These are phyloP conservation scores for Pterocarpus macrocarpus DNA, from an alignment of 306 rosid species.

Conservation along the genomic window DNA sequence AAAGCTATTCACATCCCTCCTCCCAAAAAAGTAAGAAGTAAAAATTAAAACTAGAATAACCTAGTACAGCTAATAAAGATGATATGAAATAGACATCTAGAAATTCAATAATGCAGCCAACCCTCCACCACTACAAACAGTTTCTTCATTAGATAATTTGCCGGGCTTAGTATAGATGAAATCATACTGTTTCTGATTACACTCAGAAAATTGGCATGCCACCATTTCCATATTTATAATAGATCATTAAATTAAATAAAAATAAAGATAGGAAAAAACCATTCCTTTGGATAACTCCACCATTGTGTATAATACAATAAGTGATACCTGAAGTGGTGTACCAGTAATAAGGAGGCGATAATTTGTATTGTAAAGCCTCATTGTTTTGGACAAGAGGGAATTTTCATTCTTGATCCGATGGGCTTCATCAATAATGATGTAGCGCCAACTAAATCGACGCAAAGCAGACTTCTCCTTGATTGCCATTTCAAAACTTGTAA, in stretches of 20 bases:
- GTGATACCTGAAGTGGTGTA: constrained; percentile 92
- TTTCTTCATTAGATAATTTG: constrained; percentile 18
- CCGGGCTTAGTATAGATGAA: not conserved
- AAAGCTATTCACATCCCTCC: constrained; percentile 16
- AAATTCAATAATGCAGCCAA: constrained; percentile 29
- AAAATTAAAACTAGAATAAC: constrained; percentile 1
- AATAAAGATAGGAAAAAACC: not conserved
- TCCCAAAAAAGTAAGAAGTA: constrained; percentile 5
- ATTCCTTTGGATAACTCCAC: not conserved
- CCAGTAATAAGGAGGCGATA: constrained; percentile 98
- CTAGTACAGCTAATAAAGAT: constrained; percentile 20
- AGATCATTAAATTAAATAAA: constrained; percentile 15
- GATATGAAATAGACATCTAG: not conserved
- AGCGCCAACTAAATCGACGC: constrained; percentile 99
- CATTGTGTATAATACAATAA: constrained; percentile 28
- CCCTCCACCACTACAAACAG: constrained; percentile 24
- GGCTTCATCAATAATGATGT: constrained; percentile 98
- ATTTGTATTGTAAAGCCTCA: constrained; percentile 91
- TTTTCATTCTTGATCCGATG: constrained; percentile 99
- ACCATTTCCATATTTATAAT: constrained; percentile 16
- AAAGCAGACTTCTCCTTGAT: constrained; percentile 90
- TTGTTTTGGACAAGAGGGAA: constrained; percentile 93
- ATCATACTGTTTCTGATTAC: not conserved
- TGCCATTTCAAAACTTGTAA: constrained; percentile 99
- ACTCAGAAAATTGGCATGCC: constrained; percentile 25